Percentiles rank a stretch among this genome's conserved stretches.
Evolutionary conservation across 176 grass and related monocot genomes (phyloP).

Genomic region (Phoenix dactylifera): DNA sequence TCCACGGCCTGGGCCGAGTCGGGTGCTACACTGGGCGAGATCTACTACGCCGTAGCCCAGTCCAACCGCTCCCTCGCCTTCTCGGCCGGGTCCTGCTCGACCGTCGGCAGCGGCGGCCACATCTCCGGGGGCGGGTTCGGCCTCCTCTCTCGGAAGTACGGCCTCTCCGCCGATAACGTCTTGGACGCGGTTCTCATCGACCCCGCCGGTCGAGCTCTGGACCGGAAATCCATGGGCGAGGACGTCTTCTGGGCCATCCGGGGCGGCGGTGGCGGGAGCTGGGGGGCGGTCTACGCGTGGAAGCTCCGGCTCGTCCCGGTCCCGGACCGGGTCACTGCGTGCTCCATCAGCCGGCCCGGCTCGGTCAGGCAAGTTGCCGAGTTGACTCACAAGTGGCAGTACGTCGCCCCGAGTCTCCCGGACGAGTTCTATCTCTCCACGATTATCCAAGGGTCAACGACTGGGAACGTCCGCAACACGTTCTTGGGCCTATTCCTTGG

Average conservation of each 20-base stretch:
- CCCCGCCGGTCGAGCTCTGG: constrained; percentile 3
- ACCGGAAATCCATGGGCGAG: constrained; percentile 29
- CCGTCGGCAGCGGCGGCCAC: constrained; percentile 56
- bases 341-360: constrained; percentile 9
- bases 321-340: constrained; percentile 26
- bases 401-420: constrained; percentile 28
- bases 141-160: constrained; percentile 58
- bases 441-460: constrained; percentile 5
- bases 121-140: constrained; percentile 78
- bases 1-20: constrained; percentile 50
- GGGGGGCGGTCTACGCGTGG: constrained; percentile 69
- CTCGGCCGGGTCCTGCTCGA: constrained; percentile 58
- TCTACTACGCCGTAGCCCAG: constrained; percentile 42
- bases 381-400: constrained; percentile 48
- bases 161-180: constrained; percentile 56
- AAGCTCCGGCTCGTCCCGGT: constrained; percentile 51
- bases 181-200: constrained; percentile 51
- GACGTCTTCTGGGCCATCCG: constrained; percentile 76
- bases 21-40: constrained; percentile 60
- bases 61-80: constrained; percentile 34
- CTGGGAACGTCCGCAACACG: constrained; percentile 18
- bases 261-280: constrained; percentile 68
- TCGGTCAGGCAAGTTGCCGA: constrained; percentile 14
- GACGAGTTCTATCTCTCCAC: constrained; percentile 52
- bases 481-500: constrained; percentile 37